A percentile compares a stretch with the other conserved stretches of the same genome.
Conservation (phyloP, 2,329 filamentous ascomycete species). For the Elsinoe arachidis region DNA sequence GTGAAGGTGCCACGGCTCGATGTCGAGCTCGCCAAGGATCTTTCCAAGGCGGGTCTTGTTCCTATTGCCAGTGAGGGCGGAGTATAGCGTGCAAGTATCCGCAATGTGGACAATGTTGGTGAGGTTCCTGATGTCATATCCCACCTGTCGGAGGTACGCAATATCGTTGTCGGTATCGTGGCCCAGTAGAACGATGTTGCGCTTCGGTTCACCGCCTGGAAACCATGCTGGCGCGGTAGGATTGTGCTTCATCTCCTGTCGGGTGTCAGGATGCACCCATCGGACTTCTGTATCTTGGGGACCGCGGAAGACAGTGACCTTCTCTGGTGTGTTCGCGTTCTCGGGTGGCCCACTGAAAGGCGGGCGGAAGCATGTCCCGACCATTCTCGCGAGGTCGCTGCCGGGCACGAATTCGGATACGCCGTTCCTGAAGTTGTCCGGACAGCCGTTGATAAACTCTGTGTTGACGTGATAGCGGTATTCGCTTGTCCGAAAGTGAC, state of each 20-base stretch:
- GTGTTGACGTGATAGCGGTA: constrained; percentile 57
- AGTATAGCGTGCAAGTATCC: constrained; percentile 67
- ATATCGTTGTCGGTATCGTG: constrained; percentile 65
- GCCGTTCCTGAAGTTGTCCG: constrained; percentile 67
- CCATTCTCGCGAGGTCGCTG: constrained; percentile 34
- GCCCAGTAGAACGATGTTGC: constrained; percentile 68
- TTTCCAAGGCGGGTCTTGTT: constrained; percentile 47
- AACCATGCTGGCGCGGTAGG: background rate
- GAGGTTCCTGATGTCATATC: constrained; percentile 50
- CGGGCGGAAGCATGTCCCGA: constrained; percentile 49
- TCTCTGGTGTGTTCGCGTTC: background rate
- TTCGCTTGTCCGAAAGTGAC: constrained; percentile 72
- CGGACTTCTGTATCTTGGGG: background rate
- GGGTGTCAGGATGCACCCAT: background rate
- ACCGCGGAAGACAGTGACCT: background rate
- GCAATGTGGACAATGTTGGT: constrained; percentile 53
- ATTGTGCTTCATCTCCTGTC: background rate
- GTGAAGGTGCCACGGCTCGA: constrained; percentile 42
- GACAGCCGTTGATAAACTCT: constrained; percentile 62
- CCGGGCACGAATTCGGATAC: constrained; percentile 47
- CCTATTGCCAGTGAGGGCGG: constrained; percentile 47
- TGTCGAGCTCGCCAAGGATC: constrained; percentile 56
- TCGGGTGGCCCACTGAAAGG: constrained; percentile 38
- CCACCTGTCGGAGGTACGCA: constrained; percentile 55
- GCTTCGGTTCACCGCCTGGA: constrained; percentile 28